Evolutionary conservation across 164 flowering plant genomes (phyloP).

Genomic region (Cinnamomum micranthum): DNA sequence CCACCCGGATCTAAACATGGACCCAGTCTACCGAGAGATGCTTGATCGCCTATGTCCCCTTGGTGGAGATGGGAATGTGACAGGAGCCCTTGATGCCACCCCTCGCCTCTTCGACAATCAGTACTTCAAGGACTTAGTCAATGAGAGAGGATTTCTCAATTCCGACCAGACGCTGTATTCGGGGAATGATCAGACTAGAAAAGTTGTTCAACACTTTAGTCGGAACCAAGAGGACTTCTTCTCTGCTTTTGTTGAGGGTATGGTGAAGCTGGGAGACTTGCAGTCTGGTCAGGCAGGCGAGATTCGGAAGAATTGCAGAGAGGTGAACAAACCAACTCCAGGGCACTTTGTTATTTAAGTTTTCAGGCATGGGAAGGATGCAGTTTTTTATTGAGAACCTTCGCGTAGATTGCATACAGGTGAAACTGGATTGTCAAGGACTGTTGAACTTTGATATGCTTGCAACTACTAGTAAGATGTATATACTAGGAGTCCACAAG

Average conservation of each 20-base stretch:
- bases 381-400: not conserved
- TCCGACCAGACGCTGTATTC: conserved; percentile 73
- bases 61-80: conserved; percentile 59
- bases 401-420: not conserved
- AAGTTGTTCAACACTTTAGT: conserved; percentile 47
- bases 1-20: conserved; percentile 71
- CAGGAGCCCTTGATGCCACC: conserved; percentile 72
- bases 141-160: conserved; percentile 70
- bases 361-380: not conserved
- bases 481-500: too few species aligned
- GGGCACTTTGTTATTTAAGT: not conserved
- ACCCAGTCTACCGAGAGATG: conserved; percentile 44
- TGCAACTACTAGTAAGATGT: too few species aligned
- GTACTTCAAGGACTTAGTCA: conserved; percentile 80
- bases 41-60: conserved; percentile 63
- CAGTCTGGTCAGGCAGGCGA: conserved; percentile 68
- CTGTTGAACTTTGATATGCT: too few species aligned
- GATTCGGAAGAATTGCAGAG: conserved; percentile 69
- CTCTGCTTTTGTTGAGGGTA: conserved; percentile 66
- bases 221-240: conserved; percentile 46
- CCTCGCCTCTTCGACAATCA: conserved; percentile 69
- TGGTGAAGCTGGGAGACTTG: conserved; percentile 82
- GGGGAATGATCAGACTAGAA: conserved; percentile 29
- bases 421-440: too few species aligned
- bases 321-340: conserved; percentile 31